Percentiles rank a stretch among this genome's conserved stretches.
These are phyloP conservation scores for Lyophyllum semitale DNA, from an alignment of 768 basidiomycete species.

Conservation along the genomic window DNA sequence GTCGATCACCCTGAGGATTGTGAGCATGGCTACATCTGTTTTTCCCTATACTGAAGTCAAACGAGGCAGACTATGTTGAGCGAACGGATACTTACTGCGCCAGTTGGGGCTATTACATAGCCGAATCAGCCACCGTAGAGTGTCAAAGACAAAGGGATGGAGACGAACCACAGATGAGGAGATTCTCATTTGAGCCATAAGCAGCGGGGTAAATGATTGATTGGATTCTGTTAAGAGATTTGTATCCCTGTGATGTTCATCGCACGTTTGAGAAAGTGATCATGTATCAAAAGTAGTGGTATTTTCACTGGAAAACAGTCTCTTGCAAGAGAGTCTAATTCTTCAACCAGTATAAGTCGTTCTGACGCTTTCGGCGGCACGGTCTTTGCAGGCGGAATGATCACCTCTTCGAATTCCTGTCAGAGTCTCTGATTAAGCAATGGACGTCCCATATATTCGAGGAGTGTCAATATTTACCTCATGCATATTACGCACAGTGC, in stretches of 20 bases:
- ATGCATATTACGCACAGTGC: slow-evolving; percentile 65
- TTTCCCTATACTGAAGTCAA: slow-evolving; percentile 69
- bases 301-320: slow-evolving; percentile 80
- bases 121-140: background rate
- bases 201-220: slow-evolving; percentile 93
- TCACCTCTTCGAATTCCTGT: slow-evolving; percentile 88
- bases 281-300: background rate
- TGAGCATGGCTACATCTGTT: slow-evolving; percentile 97
- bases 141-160: background rate
- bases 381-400: slow-evolving; percentile 79
- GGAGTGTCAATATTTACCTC: slow-evolving; percentile 50
- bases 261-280: background rate
- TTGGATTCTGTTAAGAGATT: slow-evolving; percentile 88
- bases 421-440: slow-evolving; percentile 1
- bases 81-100: slow-evolving; percentile 74
- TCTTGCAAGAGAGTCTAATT: slow-evolving; percentile 74
- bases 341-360: slow-evolving; percentile 65
- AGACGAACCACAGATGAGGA: slow-evolving; percentile 83
- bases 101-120: slow-evolving; percentile 78
- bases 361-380: slow-evolving; percentile 76
- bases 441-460: background rate
- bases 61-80: background rate
- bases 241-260: slow-evolving; percentile 65
- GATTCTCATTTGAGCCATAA: slow-evolving; percentile 94
- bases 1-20: slow-evolving; percentile 84